Evolutionary conservation across 106 monocot species (phyloP), one percentile per base, ranked within the genome.

Genomic region (Dactylorhiza incarnata): DNA sequence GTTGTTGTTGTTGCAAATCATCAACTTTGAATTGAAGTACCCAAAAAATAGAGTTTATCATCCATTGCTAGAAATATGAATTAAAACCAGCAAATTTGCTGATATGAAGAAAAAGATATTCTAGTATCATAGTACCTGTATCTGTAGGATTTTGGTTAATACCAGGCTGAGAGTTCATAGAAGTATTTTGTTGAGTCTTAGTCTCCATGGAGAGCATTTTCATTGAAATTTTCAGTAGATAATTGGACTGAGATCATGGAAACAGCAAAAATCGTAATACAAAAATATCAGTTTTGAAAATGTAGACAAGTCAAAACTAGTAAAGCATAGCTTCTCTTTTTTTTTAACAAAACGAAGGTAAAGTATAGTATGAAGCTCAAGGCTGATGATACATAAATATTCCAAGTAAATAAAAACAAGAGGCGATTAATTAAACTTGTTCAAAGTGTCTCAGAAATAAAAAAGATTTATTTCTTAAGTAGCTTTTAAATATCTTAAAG

Each of bases 201-300:
- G 80, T 77, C 73, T 89, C 91, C 91, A 95, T 91, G 2, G 89
- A 89, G 43, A 95, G 89, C 84, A 91, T 89, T 82, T 91, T 94
- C 29, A 91, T 76, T 73, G 94, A 91, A 65, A 91, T 94, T 68
- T 80, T 95, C 73, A 85, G 77, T 62, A 95, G 50, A 81, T 95
- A 95, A 85, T 91, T 89, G 50, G 81, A 53, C 94, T 95, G 84
- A 76, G 47, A 84, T 45, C 47, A 72, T 48, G 49, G 49, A 72
- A 72, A 49, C 3, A 49, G 75, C 15, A 6, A 83, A 56, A 79
- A 77, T 72, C 73, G 20, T 12, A 43, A 12, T 48, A 56, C 22
- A 61, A 74, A 55, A 29, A 66, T 24, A 65, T 20, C 6, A n/a
- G 55, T 23, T 72, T 0, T 14, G 14, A 59, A 47, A 25, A 3